Conservation (phyloP, 2,329 filamentous ascomycete genomes). For the Alternaria triticimaculans region DNA sequence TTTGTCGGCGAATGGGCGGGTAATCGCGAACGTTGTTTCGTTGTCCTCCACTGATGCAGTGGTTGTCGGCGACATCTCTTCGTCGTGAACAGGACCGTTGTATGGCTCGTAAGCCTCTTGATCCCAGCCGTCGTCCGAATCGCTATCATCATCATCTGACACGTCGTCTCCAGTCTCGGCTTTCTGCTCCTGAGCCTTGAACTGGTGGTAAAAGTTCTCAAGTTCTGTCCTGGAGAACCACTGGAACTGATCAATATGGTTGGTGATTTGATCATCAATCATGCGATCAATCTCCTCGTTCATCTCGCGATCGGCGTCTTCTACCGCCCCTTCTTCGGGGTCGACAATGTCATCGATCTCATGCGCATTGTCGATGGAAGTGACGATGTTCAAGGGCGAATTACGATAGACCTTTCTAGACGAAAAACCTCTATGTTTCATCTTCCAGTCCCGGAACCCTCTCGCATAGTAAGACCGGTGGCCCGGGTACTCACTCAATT, state of each 20-base stretch:
- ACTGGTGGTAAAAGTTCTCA: neutral
- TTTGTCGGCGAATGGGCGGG: neutral
- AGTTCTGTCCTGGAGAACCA: neutral
- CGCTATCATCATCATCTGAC: neutral
- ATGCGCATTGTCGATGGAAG: slow-evolving; percentile 3
- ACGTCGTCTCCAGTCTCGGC: neutral
- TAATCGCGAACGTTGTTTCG: neutral
- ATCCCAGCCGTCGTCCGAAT: neutral
- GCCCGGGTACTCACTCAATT: slow-evolving; percentile 6
- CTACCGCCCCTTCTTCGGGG: neutral
- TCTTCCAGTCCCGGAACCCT: neutral
- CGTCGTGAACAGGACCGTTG: neutral
- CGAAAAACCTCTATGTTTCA: neutral
- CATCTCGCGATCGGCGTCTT: neutral
- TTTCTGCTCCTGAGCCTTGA: slow-evolving; percentile 1
- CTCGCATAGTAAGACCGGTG: slow-evolving; percentile 9
- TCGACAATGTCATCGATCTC: neutral
- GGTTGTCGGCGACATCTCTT: neutral
- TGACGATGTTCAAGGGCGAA: neutral
- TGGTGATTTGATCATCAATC: neutral
- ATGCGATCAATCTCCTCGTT: neutral
- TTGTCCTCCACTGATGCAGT: neutral
- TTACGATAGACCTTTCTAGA: neutral
- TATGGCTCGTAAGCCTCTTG: neutral
- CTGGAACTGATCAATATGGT: neutral